These are phyloP conservation scores for Agaricus blazei DNA, from an alignment of 768 basidiomycete species.

Conservation along the genomic window DNA sequence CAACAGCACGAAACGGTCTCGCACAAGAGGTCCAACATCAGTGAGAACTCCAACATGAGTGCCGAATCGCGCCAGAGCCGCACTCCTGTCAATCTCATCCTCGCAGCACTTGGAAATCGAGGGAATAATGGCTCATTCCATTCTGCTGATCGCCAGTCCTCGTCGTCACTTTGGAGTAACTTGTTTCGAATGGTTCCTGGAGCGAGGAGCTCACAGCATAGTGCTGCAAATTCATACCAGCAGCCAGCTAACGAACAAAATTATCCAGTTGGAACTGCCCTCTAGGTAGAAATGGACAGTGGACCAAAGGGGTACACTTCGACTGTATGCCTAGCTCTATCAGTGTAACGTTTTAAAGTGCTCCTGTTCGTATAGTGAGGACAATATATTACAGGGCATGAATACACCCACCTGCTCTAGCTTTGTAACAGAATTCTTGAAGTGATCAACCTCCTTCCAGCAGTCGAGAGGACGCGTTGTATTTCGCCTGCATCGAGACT, in stretches of 20 bases:
- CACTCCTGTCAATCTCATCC: slow-evolving; percentile 26
- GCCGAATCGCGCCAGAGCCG: slow-evolving; percentile 23
- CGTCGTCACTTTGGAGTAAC: slow-evolving; percentile 16
- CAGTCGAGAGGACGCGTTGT: slow-evolving; percentile 59
- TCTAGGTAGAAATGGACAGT: slow-evolving; percentile 1
- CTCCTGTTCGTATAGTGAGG: slow-evolving; percentile 34
- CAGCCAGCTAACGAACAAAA: not conserved
- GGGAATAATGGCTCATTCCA: slow-evolving; percentile 13
- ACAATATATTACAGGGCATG: not conserved
- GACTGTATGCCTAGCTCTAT: slow-evolving; percentile 10
- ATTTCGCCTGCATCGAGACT: slow-evolving; percentile 36
- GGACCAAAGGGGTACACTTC: not conserved
- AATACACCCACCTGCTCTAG: slow-evolving; percentile 56
- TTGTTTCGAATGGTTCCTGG: slow-evolving; percentile 9
- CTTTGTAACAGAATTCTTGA: slow-evolving; percentile 62
- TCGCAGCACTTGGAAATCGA: slow-evolving; percentile 29
- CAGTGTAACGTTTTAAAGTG: slow-evolving; percentile 58
- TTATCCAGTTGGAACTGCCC: slow-evolving; percentile 11
- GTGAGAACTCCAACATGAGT: slow-evolving; percentile 25
- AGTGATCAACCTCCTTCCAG: slow-evolving; percentile 65
- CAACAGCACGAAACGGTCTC: slow-evolving; percentile 5
- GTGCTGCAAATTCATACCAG: slow-evolving; percentile 3
- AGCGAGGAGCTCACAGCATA: slow-evolving; percentile 5
- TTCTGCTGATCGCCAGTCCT: slow-evolving; percentile 15
- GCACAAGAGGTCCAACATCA: slow-evolving; percentile 25